Percentiles rank a stretch among this genome's conserved stretches.
These are phyloP conservation scores for Kwoniella botswanensis DNA, from an alignment of 768 basidiomycete species.

Conservation along the genomic window DNA sequence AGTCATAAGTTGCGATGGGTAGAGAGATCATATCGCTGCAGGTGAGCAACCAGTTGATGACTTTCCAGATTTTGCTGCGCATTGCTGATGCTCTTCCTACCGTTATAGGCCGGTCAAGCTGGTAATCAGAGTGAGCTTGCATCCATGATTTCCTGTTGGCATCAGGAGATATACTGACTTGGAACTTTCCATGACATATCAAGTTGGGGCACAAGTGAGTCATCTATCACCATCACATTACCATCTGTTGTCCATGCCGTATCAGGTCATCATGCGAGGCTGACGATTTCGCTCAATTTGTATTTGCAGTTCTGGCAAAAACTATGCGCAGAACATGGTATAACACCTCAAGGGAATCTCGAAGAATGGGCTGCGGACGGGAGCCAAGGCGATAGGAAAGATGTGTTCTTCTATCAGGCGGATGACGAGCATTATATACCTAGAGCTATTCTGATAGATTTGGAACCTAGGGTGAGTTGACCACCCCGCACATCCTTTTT, in stretches of 20 bases:
- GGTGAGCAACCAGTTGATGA: no score
- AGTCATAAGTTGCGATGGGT: conserved; percentile 44
- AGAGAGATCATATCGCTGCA: conserved; percentile 60
- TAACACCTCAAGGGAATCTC: conserved; percentile 90
- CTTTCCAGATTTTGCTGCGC: no score
- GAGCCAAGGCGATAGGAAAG: conserved; percentile 81
- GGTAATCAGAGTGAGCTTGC: conserved; percentile 79
- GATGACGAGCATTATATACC: conserved; percentile 99
- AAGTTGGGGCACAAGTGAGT: conserved; percentile 68
- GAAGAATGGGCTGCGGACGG: conserved; percentile 97
- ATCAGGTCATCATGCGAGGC: background rate
- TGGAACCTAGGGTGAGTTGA: conserved; percentile 93
- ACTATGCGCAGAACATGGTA: conserved; percentile 96
- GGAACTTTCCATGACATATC: no score
- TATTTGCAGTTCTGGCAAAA: conserved; percentile 84
- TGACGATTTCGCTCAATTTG: background rate
- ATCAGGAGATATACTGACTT: no score
- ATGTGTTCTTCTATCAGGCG: conserved; percentile 99
- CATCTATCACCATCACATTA: background rate
- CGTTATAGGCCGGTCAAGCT: conserved; percentile 78
- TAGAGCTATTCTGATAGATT: conserved; percentile 86
- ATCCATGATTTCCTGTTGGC: no score
- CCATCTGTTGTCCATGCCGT: background rate
- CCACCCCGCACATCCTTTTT: no score
- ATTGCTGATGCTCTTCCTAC: background rate